These are phyloP conservation scores for Phylloporus sp. DNA, from an alignment of 768 basidiomycete genomes.

Conservation along the genomic window DNA sequence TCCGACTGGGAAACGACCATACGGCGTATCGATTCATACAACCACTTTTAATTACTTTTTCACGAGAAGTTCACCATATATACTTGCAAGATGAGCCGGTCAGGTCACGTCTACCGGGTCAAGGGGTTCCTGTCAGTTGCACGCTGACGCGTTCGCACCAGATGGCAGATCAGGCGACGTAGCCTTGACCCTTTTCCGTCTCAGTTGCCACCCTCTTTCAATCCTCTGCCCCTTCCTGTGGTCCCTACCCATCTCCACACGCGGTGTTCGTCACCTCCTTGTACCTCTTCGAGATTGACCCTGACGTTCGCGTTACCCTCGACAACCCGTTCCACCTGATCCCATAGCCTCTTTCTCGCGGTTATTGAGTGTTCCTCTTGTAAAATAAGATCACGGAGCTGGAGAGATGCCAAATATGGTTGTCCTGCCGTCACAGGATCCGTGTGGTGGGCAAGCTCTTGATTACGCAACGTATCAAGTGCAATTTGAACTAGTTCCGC, in stretches of 20 bases:
- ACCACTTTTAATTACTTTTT: constrained; percentile 24
- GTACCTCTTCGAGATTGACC: constrained; percentile 77
- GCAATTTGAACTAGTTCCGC: constrained; percentile 74
- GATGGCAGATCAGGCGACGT: constrained; percentile 19
- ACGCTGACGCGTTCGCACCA: constrained; percentile 10
- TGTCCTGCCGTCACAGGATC: constrained; percentile 73
- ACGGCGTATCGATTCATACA: constrained; percentile 23
- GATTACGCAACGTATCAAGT: constrained; percentile 74
- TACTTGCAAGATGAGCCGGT: constrained; percentile 14
- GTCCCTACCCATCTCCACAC: constrained; percentile 92
- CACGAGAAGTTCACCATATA: constrained; percentile 23
- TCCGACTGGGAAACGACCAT: constrained; percentile 22
- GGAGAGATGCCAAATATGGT: constrained; percentile 79
- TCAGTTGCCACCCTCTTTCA: constrained; percentile 32
- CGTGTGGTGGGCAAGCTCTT: constrained; percentile 77
- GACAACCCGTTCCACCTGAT: constrained; percentile 77
- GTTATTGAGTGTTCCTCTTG: constrained; percentile 76
- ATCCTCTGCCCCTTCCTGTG: constrained; percentile 29
- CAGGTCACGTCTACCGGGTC: constrained; percentile 14
- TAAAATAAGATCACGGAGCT: constrained; percentile 82
- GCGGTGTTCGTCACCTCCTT: constrained; percentile 81
- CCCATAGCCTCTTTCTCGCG: constrained; percentile 68
- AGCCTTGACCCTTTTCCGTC: constrained; percentile 25
- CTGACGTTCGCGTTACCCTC: constrained; percentile 91
- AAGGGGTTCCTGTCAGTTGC: constrained; percentile 23